Evolutionary conservation across 306 rosid genomes (phyloP).

Genomic region (Cucurbita maxima): DNA sequence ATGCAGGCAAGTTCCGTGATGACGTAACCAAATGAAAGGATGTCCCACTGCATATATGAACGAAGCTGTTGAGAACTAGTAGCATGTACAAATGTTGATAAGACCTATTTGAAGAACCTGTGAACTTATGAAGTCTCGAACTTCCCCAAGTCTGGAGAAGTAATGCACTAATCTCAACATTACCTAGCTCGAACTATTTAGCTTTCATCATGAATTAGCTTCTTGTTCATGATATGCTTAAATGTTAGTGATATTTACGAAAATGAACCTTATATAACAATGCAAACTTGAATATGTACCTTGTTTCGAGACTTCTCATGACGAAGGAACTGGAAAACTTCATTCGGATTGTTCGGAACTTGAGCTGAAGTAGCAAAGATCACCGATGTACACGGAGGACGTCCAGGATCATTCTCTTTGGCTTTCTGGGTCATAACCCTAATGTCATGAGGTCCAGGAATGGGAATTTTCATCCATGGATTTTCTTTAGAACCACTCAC

Average conservation of each 20-base stretch:
- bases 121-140: too few species aligned
- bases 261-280: not conserved
- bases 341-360: slow-evolving; percentile 65
- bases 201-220: too few species aligned
- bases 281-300: slow-evolving; percentile 24
- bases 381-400: slow-evolving; percentile 85
- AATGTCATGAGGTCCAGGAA: slow-evolving; percentile 86
- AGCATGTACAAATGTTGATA: not conserved
- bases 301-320: slow-evolving; percentile 76
- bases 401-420: slow-evolving; percentile 76
- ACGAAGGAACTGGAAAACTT: slow-evolving; percentile 77
- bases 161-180: too few species aligned
- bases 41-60: slow-evolving; percentile 59
- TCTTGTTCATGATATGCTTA: too few species aligned
- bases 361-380: slow-evolving; percentile 86
- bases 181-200: too few species aligned
- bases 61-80: not conserved
- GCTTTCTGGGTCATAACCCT: slow-evolving; percentile 78
- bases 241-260: too few species aligned
- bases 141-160: too few species aligned
- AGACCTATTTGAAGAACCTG: too few species aligned
- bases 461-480: slow-evolving; percentile 67
- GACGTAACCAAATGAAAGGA: slow-evolving; percentile 73
- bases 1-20: slow-evolving; percentile 88
- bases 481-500: slow-evolving; percentile 81